Evolutionary conservation across 108 stramenopile genomes (phyloP), one percentile per base, ranked within the genome.

Genomic region (Heterococcus sp.): DNA sequence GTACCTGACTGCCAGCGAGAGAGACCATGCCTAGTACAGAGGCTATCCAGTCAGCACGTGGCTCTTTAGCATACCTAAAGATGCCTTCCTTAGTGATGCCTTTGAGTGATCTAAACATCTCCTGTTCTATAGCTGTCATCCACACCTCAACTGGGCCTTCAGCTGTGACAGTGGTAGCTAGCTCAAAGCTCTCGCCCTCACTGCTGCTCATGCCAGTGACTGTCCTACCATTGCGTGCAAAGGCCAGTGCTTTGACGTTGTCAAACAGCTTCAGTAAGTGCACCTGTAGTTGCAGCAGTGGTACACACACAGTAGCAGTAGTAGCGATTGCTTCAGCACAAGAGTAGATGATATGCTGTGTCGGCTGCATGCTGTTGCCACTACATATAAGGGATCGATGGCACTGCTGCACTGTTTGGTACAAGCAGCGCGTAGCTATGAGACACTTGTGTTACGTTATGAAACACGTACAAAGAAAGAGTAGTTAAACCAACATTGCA

Each of bases 251-350:
- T 74, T 90, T 91, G 70, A 90, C 90, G 74, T 91, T 91, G 83
- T 91, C 90, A 69, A 90, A 91, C 14, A 91, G 89, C 87, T 91
- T 90, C 36, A 91, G 80, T 75, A 91, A 83, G 78, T 91, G 90
- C 5, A 89, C 88, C 87, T 91, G 86, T 32, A 35, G n/a, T n/a
- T n/a, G n/a, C n/a, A n/a, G n/a, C n/a, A n/a, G n/a, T n/a, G n/a
- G n/a, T n/a, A n/a, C n/a, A n/a, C n/a, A n/a, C n/a, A n/a, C n/a
- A n/a, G n/a, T n/a, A n/a, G n/a, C n/a, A n/a, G n/a, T n/a, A n/a
- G n/a, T n/a, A n/a, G n/a, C n/a, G n/a, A n/a, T n/a, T n/a, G n/a
- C n/a, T n/a, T n/a, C n/a, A n/a, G n/a, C n/a, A n/a, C n/a, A n/a
- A n/a, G n/a, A n/a, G n/a, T n/a, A n/a, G n/a, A n/a, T n/a, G n/a